Evolutionary conservation across 2,329 filamentous ascomycete genomes (phyloP), one percentile per base, ranked within the genome.

Genomic region (Sclerotinia subarctica): DNA sequence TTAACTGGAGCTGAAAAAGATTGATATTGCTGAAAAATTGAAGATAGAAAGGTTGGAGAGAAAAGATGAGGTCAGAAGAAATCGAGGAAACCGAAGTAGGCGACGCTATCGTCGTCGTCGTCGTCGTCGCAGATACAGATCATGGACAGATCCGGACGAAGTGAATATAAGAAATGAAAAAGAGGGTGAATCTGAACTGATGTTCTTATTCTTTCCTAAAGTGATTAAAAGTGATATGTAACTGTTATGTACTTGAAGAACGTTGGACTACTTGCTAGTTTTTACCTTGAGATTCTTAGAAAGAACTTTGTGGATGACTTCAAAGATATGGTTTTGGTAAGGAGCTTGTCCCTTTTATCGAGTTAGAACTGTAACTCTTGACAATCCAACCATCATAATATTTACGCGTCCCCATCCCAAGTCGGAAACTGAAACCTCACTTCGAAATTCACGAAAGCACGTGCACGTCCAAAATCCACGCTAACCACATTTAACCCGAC

Each of bases 401-500:
- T 64, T 51, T 49, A 26, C 53, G 44, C 64, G 29, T 60, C 51
- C 10, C 15, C 3, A 32, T 19, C 26, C 13, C 32, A 26, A n/a
- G 46, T 51, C 15, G 2, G 7, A 62, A 49, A 51, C 21, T 38
- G 17, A 19, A 46, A 59, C 17, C 44, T 49, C 26, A 19, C 6
- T 8, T 17, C 24, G 4, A 15, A 42, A 24, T 13, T 49, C 62
- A 54, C 49, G 47, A 44, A 29, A 44, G 35, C 62, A 64, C 62
- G 62, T 64, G 62, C 8, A 2, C 1, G 13, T 1, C 2, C 11
- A 4, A 2, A 17, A 19, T 11, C 19, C 6, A 19, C 57, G 24
- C 57, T 67, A 67, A 63, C 32, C 57, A 26, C 32, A 54, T 63
- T 54, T 35, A 44, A 53, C 21, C n/a, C n/a, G 19, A 54, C 38